These are phyloP conservation scores for Sordariomycetes sp. DNA, from an alignment of 2,329 filamentous ascomycete species.

Conservation along the genomic window DNA sequence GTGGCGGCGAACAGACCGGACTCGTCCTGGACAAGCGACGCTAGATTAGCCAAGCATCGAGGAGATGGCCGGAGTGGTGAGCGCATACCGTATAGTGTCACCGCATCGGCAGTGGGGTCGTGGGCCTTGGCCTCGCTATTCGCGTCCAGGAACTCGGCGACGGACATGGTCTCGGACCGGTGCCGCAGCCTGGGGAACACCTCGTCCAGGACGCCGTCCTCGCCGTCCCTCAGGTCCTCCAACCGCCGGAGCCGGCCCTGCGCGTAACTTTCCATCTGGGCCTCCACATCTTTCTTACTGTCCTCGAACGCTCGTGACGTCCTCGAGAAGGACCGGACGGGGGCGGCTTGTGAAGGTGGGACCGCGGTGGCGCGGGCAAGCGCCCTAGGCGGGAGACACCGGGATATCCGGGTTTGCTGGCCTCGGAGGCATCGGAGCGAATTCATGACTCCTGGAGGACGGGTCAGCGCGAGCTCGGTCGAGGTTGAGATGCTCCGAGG, in stretches of 20 bases:
- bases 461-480: conserved; percentile 9
- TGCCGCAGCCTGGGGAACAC: conserved; percentile 7
- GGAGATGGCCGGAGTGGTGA: too few species aligned
- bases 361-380: background rate
- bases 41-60: conserved; percentile 10
- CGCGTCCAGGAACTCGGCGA: conserved; percentile 8
- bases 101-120: conserved; percentile 2
- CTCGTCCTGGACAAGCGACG: conserved; percentile 43
- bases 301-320: background rate
- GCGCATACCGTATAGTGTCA: conserved; percentile 14
- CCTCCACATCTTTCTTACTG: conserved; percentile 3
- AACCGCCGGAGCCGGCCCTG: conserved; percentile 19
- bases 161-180: conserved; percentile 7
- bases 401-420: conserved; percentile 1
- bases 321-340: background rate
- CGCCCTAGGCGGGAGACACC: background rate
- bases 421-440: conserved; percentile 19
- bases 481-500: conserved; percentile 12
- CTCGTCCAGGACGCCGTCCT: conserved; percentile 2
- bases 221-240: conserved; percentile 13
- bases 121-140: conserved; percentile 2
- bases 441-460: conserved; percentile 17
- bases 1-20: conserved; percentile 55
- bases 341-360: background rate
- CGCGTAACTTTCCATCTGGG: conserved; percentile 20